Conservation (phyloP, 1,139 yeast genomes). For the Hemisphaericaspora subhashii region DNA sequence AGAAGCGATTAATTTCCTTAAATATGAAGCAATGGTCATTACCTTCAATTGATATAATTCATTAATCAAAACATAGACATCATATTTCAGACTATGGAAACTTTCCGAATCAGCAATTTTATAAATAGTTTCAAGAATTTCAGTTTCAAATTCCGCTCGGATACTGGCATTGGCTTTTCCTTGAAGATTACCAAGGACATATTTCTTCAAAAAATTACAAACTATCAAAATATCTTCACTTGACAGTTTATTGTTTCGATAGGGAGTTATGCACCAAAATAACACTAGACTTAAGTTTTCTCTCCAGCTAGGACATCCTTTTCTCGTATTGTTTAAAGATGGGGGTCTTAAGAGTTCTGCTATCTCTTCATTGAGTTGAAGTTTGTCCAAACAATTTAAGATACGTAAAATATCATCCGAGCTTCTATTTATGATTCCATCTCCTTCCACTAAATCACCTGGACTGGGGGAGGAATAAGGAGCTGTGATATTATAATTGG, state of each 20-base stretch:
- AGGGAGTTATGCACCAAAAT: constrained; percentile 51
- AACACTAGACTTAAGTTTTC: constrained; percentile 37
- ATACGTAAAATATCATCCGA: constrained; percentile 34
- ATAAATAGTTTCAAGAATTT: constrained; percentile 49
- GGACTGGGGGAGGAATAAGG: constrained; percentile 1
- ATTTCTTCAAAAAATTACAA: constrained; percentile 40
- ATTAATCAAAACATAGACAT: constrained; percentile 52
- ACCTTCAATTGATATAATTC: constrained; percentile 54
- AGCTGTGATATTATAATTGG: not conserved
- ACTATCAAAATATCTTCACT: constrained; percentile 36
- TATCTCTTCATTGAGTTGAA: constrained; percentile 31
- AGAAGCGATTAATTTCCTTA: constrained; percentile 77
- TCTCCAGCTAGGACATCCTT: constrained; percentile 34
- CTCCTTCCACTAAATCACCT: constrained; percentile 9
- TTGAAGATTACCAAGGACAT: constrained; percentile 26
- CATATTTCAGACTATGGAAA: constrained; percentile 21
- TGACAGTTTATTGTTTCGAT: constrained; percentile 29
- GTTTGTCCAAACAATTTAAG: constrained; percentile 34
- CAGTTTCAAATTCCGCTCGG: constrained; percentile 49
- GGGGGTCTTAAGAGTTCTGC: constrained; percentile 31
- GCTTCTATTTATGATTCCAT: constrained; percentile 27
- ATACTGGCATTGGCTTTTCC: constrained; percentile 25
- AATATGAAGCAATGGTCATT: constrained; percentile 63
- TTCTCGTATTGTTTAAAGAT: constrained; percentile 9
- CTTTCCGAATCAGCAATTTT: constrained; percentile 36